Percentiles rank a stretch among this genome's conserved stretches.
Conservation (phyloP, 2,329 filamentous ascomycete species). For the Cladobotryum protrusum region DNA sequence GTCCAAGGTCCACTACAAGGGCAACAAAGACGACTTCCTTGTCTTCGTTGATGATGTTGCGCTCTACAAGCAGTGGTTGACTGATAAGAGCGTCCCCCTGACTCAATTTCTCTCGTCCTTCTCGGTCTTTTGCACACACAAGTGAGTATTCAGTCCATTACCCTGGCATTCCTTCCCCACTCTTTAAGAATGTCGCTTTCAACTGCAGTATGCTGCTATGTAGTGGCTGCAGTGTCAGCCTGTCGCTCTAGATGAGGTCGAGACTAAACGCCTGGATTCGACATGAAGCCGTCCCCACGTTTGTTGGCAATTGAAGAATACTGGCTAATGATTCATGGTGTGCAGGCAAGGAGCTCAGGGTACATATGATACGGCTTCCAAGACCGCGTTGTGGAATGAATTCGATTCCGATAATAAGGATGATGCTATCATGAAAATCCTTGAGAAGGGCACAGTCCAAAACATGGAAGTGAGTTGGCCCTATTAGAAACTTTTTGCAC, state of each 20-base stretch:
- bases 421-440: constrained; percentile 73
- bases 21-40: constrained; percentile 53
- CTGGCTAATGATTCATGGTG: constrained; percentile 11
- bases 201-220: too few species aligned
- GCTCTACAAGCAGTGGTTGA: constrained; percentile 73
- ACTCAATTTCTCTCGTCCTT: constrained; percentile 81
- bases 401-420: constrained; percentile 79
- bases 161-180: background rate
- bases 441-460: constrained; percentile 68
- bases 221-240: too few species aligned
- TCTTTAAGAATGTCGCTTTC: too few species aligned
- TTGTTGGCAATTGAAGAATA: background rate
- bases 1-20: constrained; percentile 83
- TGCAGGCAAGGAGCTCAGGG: constrained; percentile 80
- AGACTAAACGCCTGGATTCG: too few species aligned
- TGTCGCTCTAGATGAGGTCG: too few species aligned
- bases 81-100: constrained; percentile 70
- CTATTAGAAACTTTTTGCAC: background rate
- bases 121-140: constrained; percentile 85
- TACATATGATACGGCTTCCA: constrained; percentile 67
- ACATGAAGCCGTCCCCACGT: background rate
- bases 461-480: constrained; percentile 42
- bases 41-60: constrained; percentile 55
- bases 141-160: constrained; percentile 52
- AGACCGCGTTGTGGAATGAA: constrained; percentile 70